Conservation (phyloP, 2,329 filamentous ascomycete species). For the Periconia sp. region DNA sequence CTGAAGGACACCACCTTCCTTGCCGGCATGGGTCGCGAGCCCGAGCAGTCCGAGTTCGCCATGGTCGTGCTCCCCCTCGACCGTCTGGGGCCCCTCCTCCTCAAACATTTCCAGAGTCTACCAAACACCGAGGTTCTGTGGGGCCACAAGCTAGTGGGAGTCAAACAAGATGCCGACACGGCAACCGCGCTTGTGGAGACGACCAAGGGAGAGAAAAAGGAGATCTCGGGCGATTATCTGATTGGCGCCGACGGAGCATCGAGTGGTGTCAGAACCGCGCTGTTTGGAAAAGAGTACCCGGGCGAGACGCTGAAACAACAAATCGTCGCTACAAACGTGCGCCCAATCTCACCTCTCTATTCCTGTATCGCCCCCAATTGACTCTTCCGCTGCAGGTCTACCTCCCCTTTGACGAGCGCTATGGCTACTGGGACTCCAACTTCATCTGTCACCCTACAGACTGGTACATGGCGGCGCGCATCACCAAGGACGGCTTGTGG, state of each 20-base stretch:
- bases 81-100: conserved; percentile 29
- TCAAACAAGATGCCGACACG: conserved; percentile 32
- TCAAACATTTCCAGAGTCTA: conserved; percentile 30
- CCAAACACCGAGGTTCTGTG: conserved; percentile 31
- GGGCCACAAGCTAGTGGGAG: conserved; percentile 32
- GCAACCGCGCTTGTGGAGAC: conserved; percentile 33
- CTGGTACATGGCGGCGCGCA: conserved; percentile 64
- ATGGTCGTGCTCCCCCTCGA: conserved; percentile 37
- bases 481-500: conserved; percentile 62
- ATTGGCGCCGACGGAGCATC: conserved; percentile 40
- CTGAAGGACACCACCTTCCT: conserved; percentile 38
- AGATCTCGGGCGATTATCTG: conserved; percentile 31
- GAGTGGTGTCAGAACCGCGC: conserved; percentile 31
- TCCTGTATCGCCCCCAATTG: too few relatives aligned
- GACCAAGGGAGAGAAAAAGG: conserved; percentile 24
- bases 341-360: conserved; percentile 8
- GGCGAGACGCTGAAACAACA: conserved; percentile 63
- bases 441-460: conserved; percentile 65
- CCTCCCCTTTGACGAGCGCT: conserved; percentile 59
- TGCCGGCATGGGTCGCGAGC: conserved; percentile 32
- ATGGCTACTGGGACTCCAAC: conserved; percentile 58
- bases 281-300: conserved; percentile 50
- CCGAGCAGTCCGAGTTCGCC: conserved; percentile 27
- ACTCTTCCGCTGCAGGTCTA: conserved; percentile 52
- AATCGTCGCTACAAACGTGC: conserved; percentile 64